Evolutionary conservation across 768 basidiomycete species (phyloP), one percentile per base, ranked within the genome.

Genomic region (Paxillus involutus): DNA sequence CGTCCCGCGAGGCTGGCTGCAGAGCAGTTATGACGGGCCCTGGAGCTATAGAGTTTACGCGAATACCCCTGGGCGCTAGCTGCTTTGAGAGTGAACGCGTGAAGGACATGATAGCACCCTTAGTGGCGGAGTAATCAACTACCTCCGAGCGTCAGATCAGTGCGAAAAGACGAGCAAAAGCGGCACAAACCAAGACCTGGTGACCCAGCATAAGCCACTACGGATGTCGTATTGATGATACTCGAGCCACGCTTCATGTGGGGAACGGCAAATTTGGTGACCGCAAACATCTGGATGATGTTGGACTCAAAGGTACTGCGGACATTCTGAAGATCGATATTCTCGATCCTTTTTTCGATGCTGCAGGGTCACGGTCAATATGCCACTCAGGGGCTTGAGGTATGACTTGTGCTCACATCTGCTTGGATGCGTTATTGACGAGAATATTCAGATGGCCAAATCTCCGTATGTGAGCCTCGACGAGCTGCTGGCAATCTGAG

Each of bases 211-310:
- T 80, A 80, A 13, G 79, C 80, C 0, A 81, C 82, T 29, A 86
- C 83, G 6, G 77, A 80, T 4, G 83, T 77, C 6, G 83, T 82
- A 66, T 84, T 83, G 74, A 87, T 80, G 63, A 86, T 85, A 30
- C 73, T 71, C 29, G 29, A 30, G 21, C 21, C 21, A 21, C 21
- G 21, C 21, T 21, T 21, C 21, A 21, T 21, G 21, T 21, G 21
- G 21, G 21, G 21, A 3, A 21, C 21, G 21, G 21, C 21, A 21
- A 21, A 21, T 21, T 21, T 21, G 21, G 21, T 21, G 21, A 21
- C 21, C 3, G 21, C 21, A 21, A 21, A 21, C 21, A 21, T 21
- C 21, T 21, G 21, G 21, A 21, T 21, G 21, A 21, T 21, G 21
- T 21, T 21, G 21, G 21, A 21, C 3, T 21, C 21, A 21, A 21